These are phyloP conservation scores for Trichoderma cornu-damae DNA, from an alignment of 2,329 filamentous ascomycete genomes.

Conservation along the genomic window DNA sequence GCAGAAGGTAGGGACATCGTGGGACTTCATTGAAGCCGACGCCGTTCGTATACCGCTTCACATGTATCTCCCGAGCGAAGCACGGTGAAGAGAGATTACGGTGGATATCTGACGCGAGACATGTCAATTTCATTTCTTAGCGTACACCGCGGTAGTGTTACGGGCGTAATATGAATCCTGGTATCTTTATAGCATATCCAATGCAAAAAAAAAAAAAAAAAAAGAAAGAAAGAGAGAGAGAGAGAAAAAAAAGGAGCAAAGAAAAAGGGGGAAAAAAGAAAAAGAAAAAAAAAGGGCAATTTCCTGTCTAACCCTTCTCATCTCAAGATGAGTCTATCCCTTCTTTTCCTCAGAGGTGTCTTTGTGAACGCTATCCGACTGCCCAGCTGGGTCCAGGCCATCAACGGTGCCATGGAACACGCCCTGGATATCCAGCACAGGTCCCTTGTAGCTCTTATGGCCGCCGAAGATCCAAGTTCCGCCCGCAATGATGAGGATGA, in stretches of 20 bases:
- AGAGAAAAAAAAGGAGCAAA: no score
- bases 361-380: not conserved
- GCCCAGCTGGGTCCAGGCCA: slow-evolving; percentile 4
- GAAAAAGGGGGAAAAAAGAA: no score
- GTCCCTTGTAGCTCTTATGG: slow-evolving; percentile 43
- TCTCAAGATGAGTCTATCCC: not conserved
- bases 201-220: not conserved
- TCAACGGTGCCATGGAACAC: slow-evolving; percentile 6
- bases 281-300: not conserved
- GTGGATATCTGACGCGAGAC: not conserved
- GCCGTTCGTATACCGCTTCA: not conserved
- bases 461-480: slow-evolving; percentile 46
- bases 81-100: not conserved
- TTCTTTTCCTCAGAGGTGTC: slow-evolving; percentile 7
- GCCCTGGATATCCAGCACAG: slow-evolving; percentile 18
- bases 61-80: not conserved
- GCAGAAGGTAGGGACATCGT: not conserved
- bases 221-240: not conserved
- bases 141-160: not conserved
- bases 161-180: not conserved
- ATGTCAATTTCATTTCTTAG: not conserved
- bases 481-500: slow-evolving; percentile 42
- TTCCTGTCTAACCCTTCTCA: not conserved
- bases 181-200: not conserved
- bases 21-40: slow-evolving; percentile 7